Conservation (phyloP, 805 yeast genomes). For the Monosporozyma unispora region DNA sequence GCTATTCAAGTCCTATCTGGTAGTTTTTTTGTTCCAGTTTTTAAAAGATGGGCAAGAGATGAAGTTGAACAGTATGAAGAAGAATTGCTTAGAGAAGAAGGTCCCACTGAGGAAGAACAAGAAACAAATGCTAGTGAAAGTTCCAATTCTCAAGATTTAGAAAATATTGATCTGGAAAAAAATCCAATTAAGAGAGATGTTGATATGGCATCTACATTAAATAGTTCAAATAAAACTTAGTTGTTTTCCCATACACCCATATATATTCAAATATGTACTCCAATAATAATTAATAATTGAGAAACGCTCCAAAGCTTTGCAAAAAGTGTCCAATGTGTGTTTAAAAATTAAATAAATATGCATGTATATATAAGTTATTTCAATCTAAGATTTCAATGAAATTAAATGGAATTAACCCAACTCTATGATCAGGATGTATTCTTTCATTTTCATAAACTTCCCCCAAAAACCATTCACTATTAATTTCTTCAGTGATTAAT, state of each 20-base stretch:
- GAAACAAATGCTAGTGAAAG: slow-evolving; percentile 3
- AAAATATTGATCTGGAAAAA: not conserved
- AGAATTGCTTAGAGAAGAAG: slow-evolving; percentile 6
- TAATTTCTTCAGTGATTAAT: slow-evolving; percentile 23
- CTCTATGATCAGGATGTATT: slow-evolving; percentile 12
- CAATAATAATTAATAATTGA: not conserved
- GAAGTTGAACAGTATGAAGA: slow-evolving; percentile 14
- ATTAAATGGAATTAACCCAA: slow-evolving; percentile 23
- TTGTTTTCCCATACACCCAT: not conserved
- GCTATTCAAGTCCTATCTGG: slow-evolving; percentile 83
- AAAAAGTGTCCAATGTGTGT: not conserved
- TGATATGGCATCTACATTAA: not conserved
- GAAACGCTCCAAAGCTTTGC: not conserved
- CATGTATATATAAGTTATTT: not conserved
- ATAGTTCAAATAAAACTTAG: not conserved
- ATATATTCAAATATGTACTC: not conserved
- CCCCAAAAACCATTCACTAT: slow-evolving; percentile 29
- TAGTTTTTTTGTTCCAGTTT: slow-evolving; percentile 53
- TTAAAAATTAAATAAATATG: not conserved
- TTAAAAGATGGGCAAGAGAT: slow-evolving; percentile 54
- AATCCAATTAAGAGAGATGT: not conserved
- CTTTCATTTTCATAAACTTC: slow-evolving; percentile 26
- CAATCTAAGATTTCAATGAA: slow-evolving; percentile 15
- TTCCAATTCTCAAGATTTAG: not conserved
- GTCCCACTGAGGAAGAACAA: not conserved